Percentiles rank a stretch among this genome's conserved stretches.
Evolutionary conservation across 1,284 basidiomycete genomes (phyloP).

Genomic region (Cryptococcus wingfieldii): DNA sequence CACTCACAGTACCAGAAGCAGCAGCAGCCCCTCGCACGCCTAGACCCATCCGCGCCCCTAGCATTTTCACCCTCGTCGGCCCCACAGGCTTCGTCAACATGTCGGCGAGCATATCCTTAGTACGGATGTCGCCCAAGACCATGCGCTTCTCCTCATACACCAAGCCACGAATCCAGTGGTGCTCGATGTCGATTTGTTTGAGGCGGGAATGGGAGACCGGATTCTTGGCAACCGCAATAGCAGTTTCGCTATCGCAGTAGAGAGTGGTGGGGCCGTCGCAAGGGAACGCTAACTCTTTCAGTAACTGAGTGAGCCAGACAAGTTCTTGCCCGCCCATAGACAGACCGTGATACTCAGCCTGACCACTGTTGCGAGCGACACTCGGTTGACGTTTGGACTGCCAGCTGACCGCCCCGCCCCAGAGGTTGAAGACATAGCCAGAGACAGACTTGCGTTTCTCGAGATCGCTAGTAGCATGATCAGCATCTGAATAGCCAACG

Average conservation of each 20-base stretch:
- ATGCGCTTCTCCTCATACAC: conserved; percentile 17
- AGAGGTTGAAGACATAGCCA: not conserved
- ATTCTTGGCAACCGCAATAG: conserved; percentile 47
- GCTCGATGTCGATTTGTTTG: conserved; percentile 52
- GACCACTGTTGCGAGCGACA: conserved; percentile 1
- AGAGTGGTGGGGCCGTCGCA: not conserved
- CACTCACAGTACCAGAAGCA: too few species aligned
- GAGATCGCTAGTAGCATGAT: conserved; percentile 41
- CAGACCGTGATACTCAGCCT: conserved; percentile 9
- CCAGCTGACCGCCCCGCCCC: conserved; percentile 6
- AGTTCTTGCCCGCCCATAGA: not conserved
- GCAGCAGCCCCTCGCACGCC: too few species aligned
- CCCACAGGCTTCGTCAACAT: not conserved
- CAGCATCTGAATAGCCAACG: conserved; percentile 51
- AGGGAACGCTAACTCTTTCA: not conserved
- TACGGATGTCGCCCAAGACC: not conserved
- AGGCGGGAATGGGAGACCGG: conserved; percentile 35
- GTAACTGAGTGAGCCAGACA: not conserved
- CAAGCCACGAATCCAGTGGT: conserved; percentile 50
- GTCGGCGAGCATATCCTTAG: not conserved
- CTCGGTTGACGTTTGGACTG: conserved; percentile 3
- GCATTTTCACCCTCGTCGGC: not conserved
- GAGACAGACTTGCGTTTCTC: not conserved
- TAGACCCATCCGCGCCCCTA: too few species aligned
- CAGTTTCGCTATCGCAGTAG: conserved; percentile 48